These are phyloP conservation scores for Fusarium keratoplasticum DNA, from an alignment of 2,329 filamentous ascomycete genomes.

Conservation along the genomic window DNA sequence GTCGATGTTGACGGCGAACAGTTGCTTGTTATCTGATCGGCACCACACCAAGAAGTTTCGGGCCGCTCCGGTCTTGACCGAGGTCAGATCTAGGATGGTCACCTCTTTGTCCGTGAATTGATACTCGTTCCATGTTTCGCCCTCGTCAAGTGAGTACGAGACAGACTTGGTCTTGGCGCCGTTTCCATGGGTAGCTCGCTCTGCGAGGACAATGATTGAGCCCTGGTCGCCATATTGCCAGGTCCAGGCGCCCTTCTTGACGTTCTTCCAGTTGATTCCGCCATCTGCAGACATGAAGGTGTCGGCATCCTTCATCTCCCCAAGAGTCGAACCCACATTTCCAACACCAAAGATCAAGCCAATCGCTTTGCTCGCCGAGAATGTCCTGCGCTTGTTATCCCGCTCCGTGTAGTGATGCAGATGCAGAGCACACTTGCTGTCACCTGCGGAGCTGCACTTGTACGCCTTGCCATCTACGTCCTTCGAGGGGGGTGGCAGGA, in stretches of 20 bases:
- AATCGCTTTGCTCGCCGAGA: constrained; percentile 87
- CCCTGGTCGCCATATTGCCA: constrained; percentile 98
- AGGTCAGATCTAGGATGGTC: constrained; percentile 83
- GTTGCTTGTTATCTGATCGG: constrained; percentile 63
- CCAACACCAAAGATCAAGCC: constrained; percentile 92
- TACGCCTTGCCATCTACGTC: constrained; percentile 79
- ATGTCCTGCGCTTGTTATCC: constrained; percentile 82
- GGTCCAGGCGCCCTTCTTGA: constrained; percentile 88
- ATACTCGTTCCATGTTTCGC: constrained; percentile 81
- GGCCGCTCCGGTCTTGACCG: constrained; percentile 87
- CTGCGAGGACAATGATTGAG: constrained; percentile 88
- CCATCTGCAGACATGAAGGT: constrained; percentile 93
- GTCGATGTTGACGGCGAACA: constrained; percentile 86
- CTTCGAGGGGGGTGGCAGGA: constrained; percentile 76
- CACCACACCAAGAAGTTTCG: constrained; percentile 95
- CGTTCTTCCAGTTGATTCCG: constrained; percentile 87
- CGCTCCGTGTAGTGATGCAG: constrained; percentile 97
- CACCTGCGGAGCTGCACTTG: constrained; percentile 71
- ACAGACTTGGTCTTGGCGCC: constrained; percentile 74
- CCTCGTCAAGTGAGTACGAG: constrained; percentile 84
- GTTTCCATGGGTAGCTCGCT: constrained; percentile 75
- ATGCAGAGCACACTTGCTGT: constrained; percentile 83
- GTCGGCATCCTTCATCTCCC: constrained; percentile 76
- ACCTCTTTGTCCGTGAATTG: constrained; percentile 79
- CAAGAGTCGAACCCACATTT: constrained; percentile 83